Percentiles rank a stretch among this genome's conserved stretches.
phyloP scores from a whole-genome alignment of 2,329 filamentous ascomycete species.

The Leptographium lundbergii region DNA sequence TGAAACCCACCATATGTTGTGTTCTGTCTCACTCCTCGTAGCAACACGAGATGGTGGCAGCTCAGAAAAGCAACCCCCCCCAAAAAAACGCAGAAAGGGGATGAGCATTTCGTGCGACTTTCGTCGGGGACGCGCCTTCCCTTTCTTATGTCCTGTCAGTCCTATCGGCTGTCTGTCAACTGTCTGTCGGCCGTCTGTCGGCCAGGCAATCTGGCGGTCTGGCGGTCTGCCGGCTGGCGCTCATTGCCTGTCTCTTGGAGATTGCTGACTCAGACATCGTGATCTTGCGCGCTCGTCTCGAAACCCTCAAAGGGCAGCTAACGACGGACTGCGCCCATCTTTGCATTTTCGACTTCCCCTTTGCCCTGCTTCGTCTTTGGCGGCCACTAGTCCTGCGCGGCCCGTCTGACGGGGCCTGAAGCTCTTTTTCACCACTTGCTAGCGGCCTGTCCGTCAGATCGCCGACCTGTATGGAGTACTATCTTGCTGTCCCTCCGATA shows the following conservation, averaged over 20 bases:
- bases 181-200: not conserved
- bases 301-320: not conserved
- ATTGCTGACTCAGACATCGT: not conserved
- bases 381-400: not conserved
- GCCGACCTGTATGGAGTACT: not conserved
- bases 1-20: too few relatives aligned
- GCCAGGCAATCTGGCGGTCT: not conserved
- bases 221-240: not conserved
- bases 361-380: not conserved
- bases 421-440: not conserved
- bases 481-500: not conserved
- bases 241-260: not conserved
- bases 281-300: not conserved
- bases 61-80: not conserved
- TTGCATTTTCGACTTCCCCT: not conserved
- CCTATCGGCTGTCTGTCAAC: too few relatives aligned
- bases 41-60: not conserved
- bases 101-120: not conserved
- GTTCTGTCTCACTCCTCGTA: not conserved
- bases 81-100: too few relatives aligned
- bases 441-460: not conserved
- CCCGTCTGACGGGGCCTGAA: not conserved
- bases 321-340: not conserved
- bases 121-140: not conserved
- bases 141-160: not conserved